Evolutionary conservation across 2,329 filamentous ascomycete genomes (phyloP), one percentile per base, ranked within the genome.

Genomic region (Chrysosporium queenslandicum): DNA sequence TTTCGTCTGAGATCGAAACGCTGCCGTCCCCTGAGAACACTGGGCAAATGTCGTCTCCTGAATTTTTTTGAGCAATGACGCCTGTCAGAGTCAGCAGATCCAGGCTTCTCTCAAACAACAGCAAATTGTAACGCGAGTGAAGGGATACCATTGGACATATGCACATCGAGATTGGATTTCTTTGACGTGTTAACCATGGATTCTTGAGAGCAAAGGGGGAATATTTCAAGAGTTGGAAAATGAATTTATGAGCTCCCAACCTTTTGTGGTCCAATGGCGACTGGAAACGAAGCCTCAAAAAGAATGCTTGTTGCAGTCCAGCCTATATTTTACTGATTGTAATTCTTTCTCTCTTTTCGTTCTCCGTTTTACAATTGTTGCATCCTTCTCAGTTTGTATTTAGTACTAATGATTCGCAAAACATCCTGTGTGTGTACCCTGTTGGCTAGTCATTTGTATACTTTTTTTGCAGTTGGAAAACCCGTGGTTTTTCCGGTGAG

Each of bases 311-410:
- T 42, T 42, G 29, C 32, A 21, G 11, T 50, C 27, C 3, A 23
- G 37, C 27, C 25, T 21, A 16, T 25, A 5, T 34, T 32, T 25
- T 42, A 34, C 47, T 36, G 27, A 50, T 43, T 41, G 37, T 42
- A 43, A 36, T 52, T 50, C 41, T 40, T 49, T 52, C 9, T 37
- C 16, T 34, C 36, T 43, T 9, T n/a, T 36, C 42, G 39, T 20
- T 52, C 18, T 37, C 46, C 18, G n/a, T 30, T 46, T 40, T 52
- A 11, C n/a, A 12, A 11, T 37, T 53, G 20, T 16, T 45, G n/a
- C 39, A 21, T 53, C 14, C 23, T 34, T 34, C 27, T 40, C 20
- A 53, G 53, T 53, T 39, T 56, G 54, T 56, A 50, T 50, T 46
- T 50, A 56, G 27, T 45, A 50, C 51, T 47, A 23, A 49, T 52